Evolutionary conservation across 805 yeast species (phyloP), one percentile per base, ranked within the genome.

Genomic region (Yarrowia porcina): DNA sequence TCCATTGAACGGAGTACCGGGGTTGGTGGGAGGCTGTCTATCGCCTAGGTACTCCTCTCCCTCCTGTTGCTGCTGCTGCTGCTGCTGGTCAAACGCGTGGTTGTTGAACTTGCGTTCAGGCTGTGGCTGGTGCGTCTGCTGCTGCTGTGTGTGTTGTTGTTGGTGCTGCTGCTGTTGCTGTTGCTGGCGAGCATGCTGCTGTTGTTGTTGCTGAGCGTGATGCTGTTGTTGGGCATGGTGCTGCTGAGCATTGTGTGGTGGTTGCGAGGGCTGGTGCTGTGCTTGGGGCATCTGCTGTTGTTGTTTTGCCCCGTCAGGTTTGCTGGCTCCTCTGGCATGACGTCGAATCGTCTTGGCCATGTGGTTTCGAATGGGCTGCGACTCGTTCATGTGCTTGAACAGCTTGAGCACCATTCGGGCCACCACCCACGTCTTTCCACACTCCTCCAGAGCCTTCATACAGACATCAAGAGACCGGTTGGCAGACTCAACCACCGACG

Each of bases 381-480:
- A 68, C 36, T 67, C 66, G 33, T 66, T 66, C 49, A 80, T 68
- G 44, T 77, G 76, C 33, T 81, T 76, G 20, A 87, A 78, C 64
- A 82, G 74, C 64, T 76, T 79, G 63, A 79, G 79, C 9, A 87
- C 82, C 60, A 84, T 80, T 52, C 73, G 69, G 1, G 80, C 82
- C 47, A 84, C 78, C 17, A 85, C 77, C 73, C 85, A 84, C 36
- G 80, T 82, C 30, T 82, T 80, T 64, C 86, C 76, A 17, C 79
- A 69, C 50, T 72, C 76, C 12, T 69, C 67, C 60, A 81, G 66
- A 1, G 80, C 76, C 28, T 70, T 44, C 71, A 68, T 65, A 56
- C 79, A 73, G 1, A 74, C 66, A 1, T 66, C 67, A 56, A 77
- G 69, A 0, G 80, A 77, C 27, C 69, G 57, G 57, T 69, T 71